These are phyloP conservation scores for Collybia mongolica DNA, from an alignment of 768 basidiomycete species.

Conservation along the genomic window DNA sequence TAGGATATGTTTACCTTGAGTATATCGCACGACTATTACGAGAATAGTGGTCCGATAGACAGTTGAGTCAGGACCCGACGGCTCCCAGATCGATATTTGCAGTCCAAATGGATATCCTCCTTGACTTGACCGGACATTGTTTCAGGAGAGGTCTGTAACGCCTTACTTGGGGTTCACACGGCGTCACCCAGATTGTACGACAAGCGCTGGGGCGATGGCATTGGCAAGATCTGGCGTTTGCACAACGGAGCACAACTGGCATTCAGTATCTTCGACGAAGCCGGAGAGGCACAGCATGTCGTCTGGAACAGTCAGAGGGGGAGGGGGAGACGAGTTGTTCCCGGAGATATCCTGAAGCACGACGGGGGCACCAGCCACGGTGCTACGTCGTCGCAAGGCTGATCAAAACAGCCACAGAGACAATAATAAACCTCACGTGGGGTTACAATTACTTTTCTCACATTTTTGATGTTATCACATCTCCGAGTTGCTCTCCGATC, in stretches of 20 bases:
- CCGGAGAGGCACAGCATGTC: too few species aligned
- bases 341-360: neutral
- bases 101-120: conserved; percentile 2
- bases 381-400: too few species aligned
- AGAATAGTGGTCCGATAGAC: neutral
- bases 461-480: neutral
- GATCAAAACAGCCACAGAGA: neutral
- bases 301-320: too few species aligned
- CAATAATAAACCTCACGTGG: neutral
- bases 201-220: neutral
- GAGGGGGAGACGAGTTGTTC: neutral
- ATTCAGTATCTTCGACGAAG: neutral
- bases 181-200: conserved; percentile 3
- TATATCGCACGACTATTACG: conserved; percentile 2
- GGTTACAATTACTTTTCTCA: neutral
- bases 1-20: neutral
- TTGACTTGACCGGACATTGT: conserved; percentile 8
- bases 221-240: conserved; percentile 5
- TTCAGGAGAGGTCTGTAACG: conserved; percentile 6
- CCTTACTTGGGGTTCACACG: conserved; percentile 1
- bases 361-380: too few species aligned
- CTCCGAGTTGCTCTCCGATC: neutral
- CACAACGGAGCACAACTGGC: conserved; percentile 1
- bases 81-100: neutral
- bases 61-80: conserved; percentile 1